phyloP scores from a whole-genome alignment of 2,329 filamentous ascomycete species.

The Ceratocystis variospora region DNA sequence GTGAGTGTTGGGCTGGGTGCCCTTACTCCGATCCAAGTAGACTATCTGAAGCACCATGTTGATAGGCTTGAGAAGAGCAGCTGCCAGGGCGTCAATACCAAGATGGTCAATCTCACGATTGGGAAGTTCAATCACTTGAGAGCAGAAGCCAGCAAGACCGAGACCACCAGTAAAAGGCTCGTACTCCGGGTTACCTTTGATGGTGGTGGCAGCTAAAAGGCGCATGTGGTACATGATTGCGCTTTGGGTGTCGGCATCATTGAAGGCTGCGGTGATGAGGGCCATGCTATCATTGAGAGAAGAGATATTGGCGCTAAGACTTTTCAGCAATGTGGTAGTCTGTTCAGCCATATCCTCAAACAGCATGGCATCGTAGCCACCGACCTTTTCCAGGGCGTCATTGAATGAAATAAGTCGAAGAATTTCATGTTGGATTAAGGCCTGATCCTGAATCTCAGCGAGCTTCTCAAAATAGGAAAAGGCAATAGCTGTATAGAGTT shows the following conservation, averaged over 20 bases:
- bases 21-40: conserved; percentile 77
- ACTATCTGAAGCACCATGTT: conserved; percentile 73
- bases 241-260: conserved; percentile 51
- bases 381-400: conserved; percentile 54
- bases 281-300: conserved; percentile 31
- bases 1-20: conserved; percentile 60
- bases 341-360: conserved; percentile 76
- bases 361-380: conserved; percentile 55
- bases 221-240: conserved; percentile 75
- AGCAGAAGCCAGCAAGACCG: conserved; percentile 54
- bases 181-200: conserved; percentile 63
- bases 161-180: conserved; percentile 54
- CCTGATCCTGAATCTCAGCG: conserved; percentile 49
- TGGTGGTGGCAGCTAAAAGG: conserved; percentile 69
- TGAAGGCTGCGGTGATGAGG: conserved; percentile 55
- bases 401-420: conserved; percentile 58
- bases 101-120: conserved; percentile 81
- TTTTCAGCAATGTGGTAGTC: conserved; percentile 52
- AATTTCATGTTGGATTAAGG: conserved; percentile 55
- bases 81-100: conserved; percentile 63
- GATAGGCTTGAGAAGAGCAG: conserved; percentile 65
- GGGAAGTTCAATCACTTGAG: conserved; percentile 55
- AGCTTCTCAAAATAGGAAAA: conserved; percentile 89
- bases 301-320: conserved; percentile 35
- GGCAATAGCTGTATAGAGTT: conserved; percentile 53